These are phyloP conservation scores for Plasmopara halstedii DNA, from an alignment of 352 stramenopile genomes.

Conservation along the genomic window DNA sequence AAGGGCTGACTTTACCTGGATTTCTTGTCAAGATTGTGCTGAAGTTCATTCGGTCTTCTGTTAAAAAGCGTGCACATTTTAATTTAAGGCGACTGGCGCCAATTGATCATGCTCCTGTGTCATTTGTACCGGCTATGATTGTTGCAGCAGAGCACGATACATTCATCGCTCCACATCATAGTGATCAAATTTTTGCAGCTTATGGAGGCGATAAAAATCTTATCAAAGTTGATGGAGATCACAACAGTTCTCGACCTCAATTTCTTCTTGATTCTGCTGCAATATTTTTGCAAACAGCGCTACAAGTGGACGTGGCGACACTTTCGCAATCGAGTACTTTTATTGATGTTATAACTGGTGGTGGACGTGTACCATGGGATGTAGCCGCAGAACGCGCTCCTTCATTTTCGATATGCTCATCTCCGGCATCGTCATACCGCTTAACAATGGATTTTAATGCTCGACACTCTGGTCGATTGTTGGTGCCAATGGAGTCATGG, in stretches of 20 bases:
- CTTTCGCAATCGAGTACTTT: slow-evolving; percentile 18
- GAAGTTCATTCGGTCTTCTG: slow-evolving; percentile 84
- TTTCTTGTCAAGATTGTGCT: slow-evolving; percentile 91
- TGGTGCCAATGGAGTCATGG: slow-evolving; percentile 45
- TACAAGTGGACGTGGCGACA: slow-evolving; percentile 57
- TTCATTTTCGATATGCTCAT: slow-evolving; percentile 24
- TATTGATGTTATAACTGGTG: slow-evolving; percentile 13
- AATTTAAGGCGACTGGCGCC: slow-evolving; percentile 74
- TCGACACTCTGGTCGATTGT: slow-evolving; percentile 29
- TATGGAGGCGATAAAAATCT: slow-evolving; percentile 99
- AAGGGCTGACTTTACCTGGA: slow-evolving; percentile 88
- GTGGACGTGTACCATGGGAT: slow-evolving; percentile 37
- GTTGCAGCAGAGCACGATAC: slow-evolving; percentile 92
- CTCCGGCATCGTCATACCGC: slow-evolving; percentile 26
- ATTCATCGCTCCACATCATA: slow-evolving; percentile 90
- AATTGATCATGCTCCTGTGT: slow-evolving; percentile 86
- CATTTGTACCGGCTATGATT: slow-evolving; percentile 97
- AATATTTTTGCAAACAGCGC: slow-evolving; percentile 94
- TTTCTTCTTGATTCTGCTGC: slow-evolving; percentile 94
- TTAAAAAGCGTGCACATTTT: slow-evolving; percentile 88
- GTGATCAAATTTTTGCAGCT: slow-evolving; percentile 62
- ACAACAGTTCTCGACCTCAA: slow-evolving; percentile 93
- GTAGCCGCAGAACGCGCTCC: slow-evolving; percentile 17
- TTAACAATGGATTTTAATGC: slow-evolving; percentile 59
- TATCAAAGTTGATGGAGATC: slow-evolving; percentile 95